phyloP scores from a whole-genome alignment of 805 yeast species.

The Nakazawaea siamensis region DNA sequence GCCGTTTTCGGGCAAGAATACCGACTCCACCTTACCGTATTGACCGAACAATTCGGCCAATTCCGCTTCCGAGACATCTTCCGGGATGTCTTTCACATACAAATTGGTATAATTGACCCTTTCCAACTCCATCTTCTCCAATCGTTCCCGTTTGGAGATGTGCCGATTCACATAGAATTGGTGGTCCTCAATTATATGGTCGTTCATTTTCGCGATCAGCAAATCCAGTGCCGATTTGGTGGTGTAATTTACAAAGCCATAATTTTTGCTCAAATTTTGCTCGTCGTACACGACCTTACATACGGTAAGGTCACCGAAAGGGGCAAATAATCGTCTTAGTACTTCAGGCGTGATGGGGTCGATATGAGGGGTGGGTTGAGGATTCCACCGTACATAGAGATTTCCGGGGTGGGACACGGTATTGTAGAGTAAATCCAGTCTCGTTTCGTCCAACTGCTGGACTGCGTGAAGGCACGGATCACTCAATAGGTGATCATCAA shows the following conservation, averaged over 20 bases:
- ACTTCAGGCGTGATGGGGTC: conserved; percentile 11
- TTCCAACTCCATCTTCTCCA: conserved; percentile 34
- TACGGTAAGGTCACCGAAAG: conserved; percentile 33
- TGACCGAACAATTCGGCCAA: conserved; percentile 33
- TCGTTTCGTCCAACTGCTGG: conserved; percentile 1
- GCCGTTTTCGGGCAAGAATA: conserved; percentile 39
- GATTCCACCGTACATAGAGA: conserved; percentile 34
- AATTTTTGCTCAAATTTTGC: conserved; percentile 37
- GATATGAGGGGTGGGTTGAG: neutral
- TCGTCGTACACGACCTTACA: conserved; percentile 42
- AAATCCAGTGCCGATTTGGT: conserved; percentile 48
- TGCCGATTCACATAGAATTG: conserved; percentile 52
- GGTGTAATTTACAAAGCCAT: conserved; percentile 63
- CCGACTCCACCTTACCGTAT: conserved; percentile 40
- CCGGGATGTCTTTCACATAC: conserved; percentile 44
- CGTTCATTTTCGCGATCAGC: conserved; percentile 41
- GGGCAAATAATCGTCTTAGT: conserved; percentile 28
- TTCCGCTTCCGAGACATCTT: conserved; percentile 25
- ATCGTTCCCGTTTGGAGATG: conserved; percentile 55
- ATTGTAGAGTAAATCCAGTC: conserved; percentile 16
- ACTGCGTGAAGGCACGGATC: too few species aligned
- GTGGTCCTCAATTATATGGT: conserved; percentile 18
- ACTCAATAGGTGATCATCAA: too few species aligned
- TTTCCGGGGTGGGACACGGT: conserved; percentile 48
- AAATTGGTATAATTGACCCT: conserved; percentile 44